Percentiles rank a stretch among this genome's conserved stretches.
Conservation (phyloP, 495 filamentous ascomycete genomes). For the Penicillium diatomitis region DNA sequence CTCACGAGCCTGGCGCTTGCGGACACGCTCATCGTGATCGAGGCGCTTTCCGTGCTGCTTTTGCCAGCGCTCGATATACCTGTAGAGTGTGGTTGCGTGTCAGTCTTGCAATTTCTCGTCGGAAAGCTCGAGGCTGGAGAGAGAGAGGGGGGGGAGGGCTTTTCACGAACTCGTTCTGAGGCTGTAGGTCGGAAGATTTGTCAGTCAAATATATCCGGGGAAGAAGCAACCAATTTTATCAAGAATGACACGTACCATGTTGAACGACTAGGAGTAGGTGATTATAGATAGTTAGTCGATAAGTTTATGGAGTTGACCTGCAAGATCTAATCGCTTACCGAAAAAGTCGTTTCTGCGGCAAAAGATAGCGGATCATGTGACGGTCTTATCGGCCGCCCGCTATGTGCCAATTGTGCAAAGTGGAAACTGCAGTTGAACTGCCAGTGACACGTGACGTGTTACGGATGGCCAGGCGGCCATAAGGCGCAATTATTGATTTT, state of each 20-base stretch:
- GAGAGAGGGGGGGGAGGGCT: constrained; percentile 6
- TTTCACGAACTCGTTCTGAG: constrained; percentile 66
- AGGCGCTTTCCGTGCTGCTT: constrained; percentile 75
- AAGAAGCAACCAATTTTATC: no score
- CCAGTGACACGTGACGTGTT: constrained; percentile 16
- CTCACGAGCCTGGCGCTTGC: constrained; percentile 84
- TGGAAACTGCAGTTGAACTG: no score
- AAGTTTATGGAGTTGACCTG: constrained; percentile 8
- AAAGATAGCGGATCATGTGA: constrained; percentile 21
- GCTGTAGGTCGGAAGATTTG: constrained; percentile 35
- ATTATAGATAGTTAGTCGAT: constrained; percentile 10
- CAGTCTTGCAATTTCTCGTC: not conserved
- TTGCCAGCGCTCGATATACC: constrained; percentile 80
- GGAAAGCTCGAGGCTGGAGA: constrained; percentile 1
- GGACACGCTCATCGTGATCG: constrained; percentile 83
- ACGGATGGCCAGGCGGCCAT: constrained; percentile 20
- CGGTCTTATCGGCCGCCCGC: constrained; percentile 18
- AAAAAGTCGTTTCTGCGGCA: constrained; percentile 32
- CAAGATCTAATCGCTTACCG: constrained; percentile 21
- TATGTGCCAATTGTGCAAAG: not conserved
- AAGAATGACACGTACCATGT: constrained; percentile 25
- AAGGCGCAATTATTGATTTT: constrained; percentile 23
- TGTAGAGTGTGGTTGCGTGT: constrained; percentile 13
- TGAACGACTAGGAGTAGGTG: constrained; percentile 13
- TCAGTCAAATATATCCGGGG: constrained; percentile 5